Percentiles rank a stretch among this genome's conserved stretches.
phyloP scores from a whole-genome alignment of 2,329 filamentous ascomycete species.

The Thermomyces lanuginosus region DNA sequence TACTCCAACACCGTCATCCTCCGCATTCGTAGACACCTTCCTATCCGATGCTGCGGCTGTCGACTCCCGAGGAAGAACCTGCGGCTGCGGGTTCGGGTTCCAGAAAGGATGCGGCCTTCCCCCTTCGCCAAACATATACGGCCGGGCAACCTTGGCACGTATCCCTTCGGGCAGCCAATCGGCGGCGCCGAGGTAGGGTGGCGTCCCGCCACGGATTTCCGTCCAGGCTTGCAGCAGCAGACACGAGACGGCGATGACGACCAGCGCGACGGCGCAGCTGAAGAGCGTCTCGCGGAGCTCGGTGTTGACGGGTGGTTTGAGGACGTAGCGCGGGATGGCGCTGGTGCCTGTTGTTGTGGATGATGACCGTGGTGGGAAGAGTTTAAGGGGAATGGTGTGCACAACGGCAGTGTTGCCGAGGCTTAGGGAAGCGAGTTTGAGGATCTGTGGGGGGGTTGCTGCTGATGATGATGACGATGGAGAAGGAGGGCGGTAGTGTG shows the following conservation, averaged over 20 bases:
- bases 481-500: constrained; percentile 35
- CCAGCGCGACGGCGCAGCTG: constrained; percentile 40
- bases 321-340: constrained; percentile 58
- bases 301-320: constrained; percentile 43
- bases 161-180: constrained; percentile 38
- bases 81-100: no score
- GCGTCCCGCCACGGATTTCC: constrained; percentile 45
- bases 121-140: constrained; percentile 21
- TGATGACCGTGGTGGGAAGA: constrained; percentile 23
- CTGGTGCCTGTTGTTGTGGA: no score
- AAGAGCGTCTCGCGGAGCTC: constrained; percentile 37
- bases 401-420: constrained; percentile 66
- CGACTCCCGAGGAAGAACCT: no score
- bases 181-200: constrained; percentile 40
- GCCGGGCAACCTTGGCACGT: constrained; percentile 25
- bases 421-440: constrained; percentile 68
- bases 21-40: no score
- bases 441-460: constrained; percentile 37
- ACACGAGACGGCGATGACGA: constrained; percentile 47
- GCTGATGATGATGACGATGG: constrained; percentile 36
- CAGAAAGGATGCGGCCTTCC: no score
- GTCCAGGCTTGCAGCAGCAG: constrained; percentile 43
- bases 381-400: constrained; percentile 55
- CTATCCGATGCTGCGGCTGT: no score
- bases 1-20: no score